These are phyloP conservation scores for Microbotryum saponariae DNA, from an alignment of 1,284 basidiomycete genomes.

Conservation along the genomic window DNA sequence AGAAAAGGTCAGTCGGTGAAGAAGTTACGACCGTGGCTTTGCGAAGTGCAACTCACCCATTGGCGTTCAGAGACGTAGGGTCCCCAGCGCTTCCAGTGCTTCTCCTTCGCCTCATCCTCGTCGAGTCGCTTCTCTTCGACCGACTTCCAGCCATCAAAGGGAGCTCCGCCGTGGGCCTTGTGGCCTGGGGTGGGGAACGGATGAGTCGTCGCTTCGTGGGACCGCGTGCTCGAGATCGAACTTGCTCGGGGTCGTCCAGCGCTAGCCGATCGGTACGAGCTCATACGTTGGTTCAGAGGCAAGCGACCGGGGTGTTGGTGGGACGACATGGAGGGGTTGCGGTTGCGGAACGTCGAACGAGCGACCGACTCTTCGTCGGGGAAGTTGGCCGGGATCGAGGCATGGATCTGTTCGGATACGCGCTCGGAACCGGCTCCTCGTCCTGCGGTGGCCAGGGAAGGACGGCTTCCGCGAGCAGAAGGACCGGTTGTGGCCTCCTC, in stretches of 20 bases:
- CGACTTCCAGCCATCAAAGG: slow-evolving; percentile 36
- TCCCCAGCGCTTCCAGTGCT: slow-evolving; percentile 97
- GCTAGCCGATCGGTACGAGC: not conserved
- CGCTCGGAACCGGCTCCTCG: not conserved
- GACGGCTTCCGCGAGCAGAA: not conserved
- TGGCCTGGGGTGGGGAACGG: slow-evolving; percentile 37
- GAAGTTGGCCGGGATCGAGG: slow-evolving; percentile 13
- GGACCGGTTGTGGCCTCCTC: not conserved
- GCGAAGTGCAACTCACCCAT: slow-evolving; percentile 61
- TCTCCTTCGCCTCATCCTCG: slow-evolving; percentile 57
- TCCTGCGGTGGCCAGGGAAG: too few species aligned
- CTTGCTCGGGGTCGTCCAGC: slow-evolving; percentile 2
- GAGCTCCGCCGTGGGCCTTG: slow-evolving; percentile 28
- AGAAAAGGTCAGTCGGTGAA: slow-evolving; percentile 12
- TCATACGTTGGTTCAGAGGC: slow-evolving; percentile 7
- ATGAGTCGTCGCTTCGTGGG: slow-evolving; percentile 24
- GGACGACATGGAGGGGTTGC: slow-evolving; percentile 24
- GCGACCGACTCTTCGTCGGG: slow-evolving; percentile 21
- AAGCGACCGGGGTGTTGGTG: slow-evolving; percentile 23
- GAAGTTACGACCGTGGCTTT: not conserved
- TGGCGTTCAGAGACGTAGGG: slow-evolving; percentile 94
- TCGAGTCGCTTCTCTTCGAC: slow-evolving; percentile 49
- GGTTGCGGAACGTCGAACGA: slow-evolving; percentile 23
- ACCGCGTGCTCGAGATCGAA: slow-evolving; percentile 18
- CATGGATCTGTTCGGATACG: slow-evolving; percentile 7